phyloP scores from a whole-genome alignment of 1,284 basidiomycete genomes.

The Rhodotorula glutinis region DNA sequence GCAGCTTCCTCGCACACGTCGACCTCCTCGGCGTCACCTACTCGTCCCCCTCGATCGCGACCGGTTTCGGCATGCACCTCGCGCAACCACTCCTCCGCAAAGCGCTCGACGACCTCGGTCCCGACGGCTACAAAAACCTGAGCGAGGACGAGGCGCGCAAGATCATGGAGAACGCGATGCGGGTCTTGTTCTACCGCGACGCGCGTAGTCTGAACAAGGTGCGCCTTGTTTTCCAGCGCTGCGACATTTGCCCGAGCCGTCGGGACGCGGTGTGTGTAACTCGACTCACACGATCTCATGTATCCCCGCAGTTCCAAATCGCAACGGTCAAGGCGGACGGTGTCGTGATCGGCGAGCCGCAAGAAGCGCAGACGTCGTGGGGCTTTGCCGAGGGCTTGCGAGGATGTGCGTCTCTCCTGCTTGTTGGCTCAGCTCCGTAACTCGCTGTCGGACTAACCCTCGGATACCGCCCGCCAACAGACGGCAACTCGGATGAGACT shows the following conservation, averaged over 20 bases:
- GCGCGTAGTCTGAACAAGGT: conserved; percentile 95
- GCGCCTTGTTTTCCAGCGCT: conserved; percentile 36
- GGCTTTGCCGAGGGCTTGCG: conserved; percentile 85
- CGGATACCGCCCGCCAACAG: background rate
- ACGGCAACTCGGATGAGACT: conserved; percentile 41
- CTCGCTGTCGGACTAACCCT: background rate
- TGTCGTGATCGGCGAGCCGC: conserved; percentile 74
- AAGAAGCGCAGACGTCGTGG: conserved; percentile 77
- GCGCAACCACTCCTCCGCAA: conserved; percentile 89
- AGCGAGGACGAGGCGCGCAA: conserved; percentile 74
- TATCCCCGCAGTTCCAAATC: conserved; percentile 79
- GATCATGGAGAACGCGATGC: conserved; percentile 83
- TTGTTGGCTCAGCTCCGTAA: background rate
- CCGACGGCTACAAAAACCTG: conserved; percentile 60
- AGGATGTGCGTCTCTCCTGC: conserved; percentile 53
- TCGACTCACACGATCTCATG: background rate
- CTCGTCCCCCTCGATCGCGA: conserved; percentile 87
- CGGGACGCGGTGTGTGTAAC: no score
- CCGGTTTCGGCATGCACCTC: conserved; percentile 92
- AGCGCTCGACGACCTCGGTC: conserved; percentile 64
- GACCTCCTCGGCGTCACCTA: conserved; percentile 98
- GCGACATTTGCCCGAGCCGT: no score
- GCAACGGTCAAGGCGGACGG: conserved; percentile 78
- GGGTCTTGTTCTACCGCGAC: conserved; percentile 94
- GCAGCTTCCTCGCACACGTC: conserved; percentile 86